Evolutionary conservation across 805 yeast genomes (phyloP).

Genomic region (Saccharomycopsis fibuligera): DNA sequence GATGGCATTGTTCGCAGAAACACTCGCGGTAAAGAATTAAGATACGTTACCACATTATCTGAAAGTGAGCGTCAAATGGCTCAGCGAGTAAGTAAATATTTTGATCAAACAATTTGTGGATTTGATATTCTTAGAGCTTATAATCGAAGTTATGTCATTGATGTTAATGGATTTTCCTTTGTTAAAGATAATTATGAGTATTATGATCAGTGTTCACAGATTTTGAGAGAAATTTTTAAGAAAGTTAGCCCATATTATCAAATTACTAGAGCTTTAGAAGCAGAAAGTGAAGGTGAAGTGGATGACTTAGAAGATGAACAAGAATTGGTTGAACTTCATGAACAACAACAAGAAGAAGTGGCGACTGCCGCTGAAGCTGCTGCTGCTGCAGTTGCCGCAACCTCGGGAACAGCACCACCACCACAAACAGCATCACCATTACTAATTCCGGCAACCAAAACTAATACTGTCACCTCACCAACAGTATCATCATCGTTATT

Average conservation of each 20-base stretch:
- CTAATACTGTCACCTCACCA: not conserved
- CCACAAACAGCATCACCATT: not conserved
- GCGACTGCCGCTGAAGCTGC: not conserved
- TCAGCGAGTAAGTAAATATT: slow-evolving; percentile 59
- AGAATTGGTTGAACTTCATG: too few relatives aligned
- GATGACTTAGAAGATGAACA: not conserved
- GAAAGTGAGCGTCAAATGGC: slow-evolving; percentile 80
- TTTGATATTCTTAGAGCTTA: slow-evolving; percentile 87
- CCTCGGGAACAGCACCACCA: not conserved
- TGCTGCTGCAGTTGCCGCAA: not conserved
- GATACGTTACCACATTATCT: slow-evolving; percentile 77
- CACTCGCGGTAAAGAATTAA: slow-evolving; percentile 93
- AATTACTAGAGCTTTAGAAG: not conserved
- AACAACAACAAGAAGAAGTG: too few relatives aligned
- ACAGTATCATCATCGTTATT: not conserved
- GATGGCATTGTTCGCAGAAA: slow-evolving; percentile 97
- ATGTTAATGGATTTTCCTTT: slow-evolving; percentile 96
- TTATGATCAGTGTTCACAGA: slow-evolving; percentile 76
- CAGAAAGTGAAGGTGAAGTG: not conserved
- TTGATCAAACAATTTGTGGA: slow-evolving; percentile 94
- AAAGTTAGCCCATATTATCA: slow-evolving; percentile 8
- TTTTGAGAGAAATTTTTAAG: slow-evolving; percentile 63
- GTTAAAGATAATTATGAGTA: slow-evolving; percentile 87
- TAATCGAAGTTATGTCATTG: slow-evolving; percentile 87
- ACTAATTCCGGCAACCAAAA: too few relatives aligned